phyloP scores from a whole-genome alignment of 352 stramenopile genomes.

The Pythium apleroticum region DNA sequence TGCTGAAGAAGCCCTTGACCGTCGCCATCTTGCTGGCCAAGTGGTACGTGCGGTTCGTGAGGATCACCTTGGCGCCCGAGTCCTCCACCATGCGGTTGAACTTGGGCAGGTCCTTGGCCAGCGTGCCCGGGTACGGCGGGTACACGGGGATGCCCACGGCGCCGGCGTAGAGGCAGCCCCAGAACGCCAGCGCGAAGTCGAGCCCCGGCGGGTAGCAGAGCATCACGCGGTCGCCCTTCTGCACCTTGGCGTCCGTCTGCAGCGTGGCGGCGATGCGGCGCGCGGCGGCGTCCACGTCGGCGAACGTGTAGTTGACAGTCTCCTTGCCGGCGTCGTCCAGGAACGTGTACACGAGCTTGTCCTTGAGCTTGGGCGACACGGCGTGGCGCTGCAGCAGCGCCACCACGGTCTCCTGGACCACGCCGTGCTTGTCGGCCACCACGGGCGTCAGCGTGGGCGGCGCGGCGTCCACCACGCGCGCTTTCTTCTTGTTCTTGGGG shows the following conservation, averaged over 20 bases:
- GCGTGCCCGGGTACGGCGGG: conserved; percentile 66
- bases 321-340: conserved; percentile 72
- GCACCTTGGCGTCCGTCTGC: conserved; percentile 44
- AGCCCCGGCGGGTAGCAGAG: conserved; percentile 74
- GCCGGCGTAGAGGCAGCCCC: conserved; percentile 76
- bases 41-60: conserved; percentile 80
- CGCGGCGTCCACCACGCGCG: neutral
- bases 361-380: conserved; percentile 34
- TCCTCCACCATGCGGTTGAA: conserved; percentile 79
- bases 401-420: conserved; percentile 28
- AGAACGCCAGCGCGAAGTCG: conserved; percentile 79
- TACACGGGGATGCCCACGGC: conserved; percentile 74
- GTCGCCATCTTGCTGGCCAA: conserved; percentile 79
- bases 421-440: conserved; percentile 31
- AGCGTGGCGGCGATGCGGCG: conserved; percentile 60
- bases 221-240: conserved; percentile 72
- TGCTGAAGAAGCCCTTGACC: conserved; percentile 76
- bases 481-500: conserved; percentile 11
- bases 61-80: conserved; percentile 57
- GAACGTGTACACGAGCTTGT: conserved; percentile 83
- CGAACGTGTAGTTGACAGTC: conserved; percentile 63
- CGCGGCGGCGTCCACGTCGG: conserved; percentile 64
- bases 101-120: conserved; percentile 77
- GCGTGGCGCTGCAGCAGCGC: conserved; percentile 52
- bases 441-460: conserved; percentile 4